These are phyloP conservation scores for Salix viminalis DNA, from an alignment of 345 rosid genomes.

Conservation along the genomic window DNA sequence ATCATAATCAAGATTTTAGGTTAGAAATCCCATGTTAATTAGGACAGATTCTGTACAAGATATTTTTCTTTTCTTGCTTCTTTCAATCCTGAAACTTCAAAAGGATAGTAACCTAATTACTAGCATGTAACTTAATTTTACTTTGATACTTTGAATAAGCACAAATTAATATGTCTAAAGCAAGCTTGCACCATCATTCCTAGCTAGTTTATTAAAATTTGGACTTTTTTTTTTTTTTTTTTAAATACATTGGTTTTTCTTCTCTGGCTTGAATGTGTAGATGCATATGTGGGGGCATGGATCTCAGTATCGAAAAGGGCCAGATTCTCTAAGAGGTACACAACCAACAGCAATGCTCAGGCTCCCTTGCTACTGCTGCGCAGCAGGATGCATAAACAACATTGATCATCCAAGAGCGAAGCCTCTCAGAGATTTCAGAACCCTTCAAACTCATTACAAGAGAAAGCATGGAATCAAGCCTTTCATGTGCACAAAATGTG, in stretches of 20 bases:
- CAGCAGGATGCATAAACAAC: slow-evolving; percentile 94
- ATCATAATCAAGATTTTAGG: not conserved
- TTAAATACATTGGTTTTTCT: not conserved
- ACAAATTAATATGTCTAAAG: not conserved
- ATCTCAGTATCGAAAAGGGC: slow-evolving; percentile 92
- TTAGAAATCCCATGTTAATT: not conserved
- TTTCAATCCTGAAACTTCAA: not conserved
- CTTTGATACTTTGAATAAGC: not conserved
- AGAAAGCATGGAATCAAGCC: slow-evolving; percentile 90
- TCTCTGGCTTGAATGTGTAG: slow-evolving; percentile 26
- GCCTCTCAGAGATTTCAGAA: slow-evolving; percentile 88
- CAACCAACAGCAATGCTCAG: slow-evolving; percentile 95
- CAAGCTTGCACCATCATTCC: not conserved
- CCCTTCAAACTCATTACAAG: slow-evolving; percentile 99
- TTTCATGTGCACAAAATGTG: slow-evolving; percentile 88
- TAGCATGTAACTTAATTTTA: not conserved
- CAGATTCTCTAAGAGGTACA: slow-evolving; percentile 87
- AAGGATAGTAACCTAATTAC: too few species aligned
- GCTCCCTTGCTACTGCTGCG: slow-evolving; percentile 92
- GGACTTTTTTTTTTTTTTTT: not conserved
- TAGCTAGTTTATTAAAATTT: not conserved
- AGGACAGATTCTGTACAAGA: too few species aligned
- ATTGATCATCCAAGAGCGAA: slow-evolving; percentile 86
- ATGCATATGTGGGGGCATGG: slow-evolving; percentile 99
- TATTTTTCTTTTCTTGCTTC: not conserved